Base-by-base conservation (phyloP, 2,329 filamentous ascomycete genomes). In the Dothiorella sarmentorum region DNA sequence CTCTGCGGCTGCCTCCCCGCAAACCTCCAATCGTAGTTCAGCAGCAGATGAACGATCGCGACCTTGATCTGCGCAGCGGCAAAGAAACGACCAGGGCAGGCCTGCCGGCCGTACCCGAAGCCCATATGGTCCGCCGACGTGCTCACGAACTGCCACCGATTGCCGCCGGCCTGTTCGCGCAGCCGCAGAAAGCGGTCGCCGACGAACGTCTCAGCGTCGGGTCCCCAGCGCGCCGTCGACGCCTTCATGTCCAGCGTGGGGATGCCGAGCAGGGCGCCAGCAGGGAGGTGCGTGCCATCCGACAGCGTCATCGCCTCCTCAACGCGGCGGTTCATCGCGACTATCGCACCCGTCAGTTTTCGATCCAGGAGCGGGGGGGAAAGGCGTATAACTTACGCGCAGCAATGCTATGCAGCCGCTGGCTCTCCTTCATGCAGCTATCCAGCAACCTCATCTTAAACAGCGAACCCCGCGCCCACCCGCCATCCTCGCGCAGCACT, bases 391-490 rank as follows among this genome's bases (percentile, higher is more conserved):
- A 31, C 27, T 31, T 31, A 31, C 27, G 33, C 4, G 33, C 33
- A 2, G 10, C 33, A 15, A 37, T 15, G 33, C 13, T 37, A 15
- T 37, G 33, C n/a, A 37, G n/a, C 33, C 70, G 59, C 58, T 71
- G 68, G 3, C 62, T 63, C 57, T 73, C 70, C 60, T 71, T 71
- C 56, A 73, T 63, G 52, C 69, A 63, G 61, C 67, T 69, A 58
- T 72, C 70, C 43, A 72, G 62, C 13, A 71, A 60, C 18, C 66
- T 64, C 11, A 71, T 61, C 51, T 70, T 64, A 18, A 64, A 66
- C 13, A 72, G 60, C 2, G 65, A 59, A 9, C 61, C 58, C 61
- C 69, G 71, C 26, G 60, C 64, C 67, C 65, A 69, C 3, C 22
- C 15, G 11, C 33, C 20, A 17, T 67, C 61, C 52, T 65, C 61